Percentiles rank a stretch among this genome's conserved stretches.
Evolutionary conservation across 1,139 yeast genomes (phyloP).

Genomic region (Sugiyamaella japonica): DNA sequence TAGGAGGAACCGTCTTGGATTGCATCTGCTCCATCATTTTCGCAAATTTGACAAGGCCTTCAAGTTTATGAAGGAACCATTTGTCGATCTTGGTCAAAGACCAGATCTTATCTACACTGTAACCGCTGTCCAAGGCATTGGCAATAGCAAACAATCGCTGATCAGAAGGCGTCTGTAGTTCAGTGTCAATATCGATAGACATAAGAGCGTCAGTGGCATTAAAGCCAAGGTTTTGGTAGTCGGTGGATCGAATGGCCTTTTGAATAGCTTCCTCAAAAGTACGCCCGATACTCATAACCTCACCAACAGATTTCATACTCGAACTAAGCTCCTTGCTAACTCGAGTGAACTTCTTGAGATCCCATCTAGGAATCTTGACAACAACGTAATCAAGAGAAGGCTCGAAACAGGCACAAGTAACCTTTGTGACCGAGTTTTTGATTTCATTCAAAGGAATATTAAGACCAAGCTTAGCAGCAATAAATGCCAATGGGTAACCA

Average conservation of each 20-base stretch:
- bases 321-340: conserved; percentile 88
- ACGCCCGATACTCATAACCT: conserved; percentile 97
- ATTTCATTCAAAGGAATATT: conserved; percentile 91
- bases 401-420: conserved; percentile 96
- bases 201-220: conserved; percentile 80
- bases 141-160: conserved; percentile 97
- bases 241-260: conserved; percentile 96
- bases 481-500: conserved; percentile 96
- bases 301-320: conserved; percentile 98
- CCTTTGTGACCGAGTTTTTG: conserved; percentile 89
- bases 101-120: conserved; percentile 92
- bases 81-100: conserved; percentile 89
- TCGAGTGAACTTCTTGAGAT: conserved; percentile 90
- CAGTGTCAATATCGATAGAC: conserved; percentile 88
- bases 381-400: conserved; percentile 98
- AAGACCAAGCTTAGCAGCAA: conserved; percentile 96
- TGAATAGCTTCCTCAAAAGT: conserved; percentile 98
- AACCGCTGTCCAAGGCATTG: conserved; percentile 82
- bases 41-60: conserved; percentile 69
- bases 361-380: conserved; percentile 99
- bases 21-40: conserved; percentile 61
- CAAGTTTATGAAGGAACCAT: conserved; percentile 92
- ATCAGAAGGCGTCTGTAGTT: conserved; percentile 93
- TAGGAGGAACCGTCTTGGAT: conserved; percentile 55
- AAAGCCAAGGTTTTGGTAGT: conserved; percentile 93